These are phyloP conservation scores for Epichloe sp. DNA, from an alignment of 2,329 filamentous ascomycete species.

Conservation along the genomic window DNA sequence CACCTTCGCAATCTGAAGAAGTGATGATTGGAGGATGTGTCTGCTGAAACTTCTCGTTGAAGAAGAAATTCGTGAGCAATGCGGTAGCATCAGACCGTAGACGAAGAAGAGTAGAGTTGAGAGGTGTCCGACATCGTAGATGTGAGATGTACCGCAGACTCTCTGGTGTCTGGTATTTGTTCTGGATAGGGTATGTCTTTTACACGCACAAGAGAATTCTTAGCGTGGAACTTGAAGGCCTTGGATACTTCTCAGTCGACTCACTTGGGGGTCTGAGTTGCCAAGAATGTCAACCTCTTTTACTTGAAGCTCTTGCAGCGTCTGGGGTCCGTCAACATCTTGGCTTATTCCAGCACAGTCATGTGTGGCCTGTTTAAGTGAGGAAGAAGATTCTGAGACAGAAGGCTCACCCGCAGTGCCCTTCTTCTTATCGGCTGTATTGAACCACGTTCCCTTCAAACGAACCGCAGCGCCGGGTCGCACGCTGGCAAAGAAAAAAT, in stretches of 20 bases:
- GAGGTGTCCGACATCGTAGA: slow-evolving; percentile 66
- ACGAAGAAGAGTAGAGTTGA: slow-evolving; percentile 68
- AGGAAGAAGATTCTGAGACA: slow-evolving; percentile 3
- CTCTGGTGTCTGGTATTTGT: slow-evolving; percentile 86
- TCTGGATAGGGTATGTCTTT: slow-evolving; percentile 91
- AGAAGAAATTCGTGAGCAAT: slow-evolving; percentile 64
- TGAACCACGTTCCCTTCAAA: slow-evolving; percentile 61
- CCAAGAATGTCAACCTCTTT: slow-evolving; percentile 58
- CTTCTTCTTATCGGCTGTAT: slow-evolving; percentile 8
- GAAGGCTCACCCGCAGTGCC: background rate
- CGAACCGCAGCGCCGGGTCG: slow-evolving; percentile 70
- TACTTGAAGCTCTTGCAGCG: slow-evolving; percentile 56
- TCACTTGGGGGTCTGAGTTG: slow-evolving; percentile 60
- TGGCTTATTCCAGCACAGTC: background rate
- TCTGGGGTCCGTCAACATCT: background rate
- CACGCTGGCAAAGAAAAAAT: slow-evolving; percentile 39
- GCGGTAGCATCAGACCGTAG: slow-evolving; percentile 71
- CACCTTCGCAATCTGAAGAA: slow-evolving; percentile 93
- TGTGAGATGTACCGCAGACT: slow-evolving; percentile 83
- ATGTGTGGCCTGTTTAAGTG: slow-evolving; percentile 1
- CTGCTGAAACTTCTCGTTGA: slow-evolving; percentile 57
- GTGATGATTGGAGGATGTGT: slow-evolving; percentile 90
- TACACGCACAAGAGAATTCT: slow-evolving; percentile 8
- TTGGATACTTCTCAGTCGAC: slow-evolving; percentile 15
- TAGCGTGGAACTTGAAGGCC: slow-evolving; percentile 3